Percentiles rank a stretch among this genome's conserved stretches.
Evolutionary conservation across 1,139 yeast genomes (phyloP).

Genomic region (Yamadazyma aaseri): DNA sequence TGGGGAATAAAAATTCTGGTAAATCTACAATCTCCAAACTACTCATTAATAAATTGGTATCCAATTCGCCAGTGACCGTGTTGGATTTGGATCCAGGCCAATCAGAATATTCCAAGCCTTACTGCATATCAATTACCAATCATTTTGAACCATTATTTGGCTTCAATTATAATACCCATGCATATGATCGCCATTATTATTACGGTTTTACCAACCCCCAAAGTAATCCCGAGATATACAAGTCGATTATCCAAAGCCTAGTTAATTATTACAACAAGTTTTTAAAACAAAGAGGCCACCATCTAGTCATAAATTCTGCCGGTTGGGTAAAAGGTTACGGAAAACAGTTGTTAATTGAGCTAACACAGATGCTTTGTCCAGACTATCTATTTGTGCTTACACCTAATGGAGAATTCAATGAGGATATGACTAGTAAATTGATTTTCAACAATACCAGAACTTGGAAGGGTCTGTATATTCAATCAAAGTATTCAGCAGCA

Average conservation of each 20-base stretch:
- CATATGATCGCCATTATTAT: constrained; percentile 38
- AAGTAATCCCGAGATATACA: constrained; percentile 61
- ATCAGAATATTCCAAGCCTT: constrained; percentile 75
- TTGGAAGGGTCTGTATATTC: constrained; percentile 30
- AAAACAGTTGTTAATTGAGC: constrained; percentile 53
- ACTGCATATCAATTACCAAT: constrained; percentile 53
- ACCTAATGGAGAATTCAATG: constrained; percentile 24
- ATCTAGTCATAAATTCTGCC: constrained; percentile 74
- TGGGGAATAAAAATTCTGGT: constrained; percentile 71
- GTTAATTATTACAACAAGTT: constrained; percentile 28
- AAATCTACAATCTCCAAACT: constrained; percentile 71
- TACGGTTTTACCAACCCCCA: constrained; percentile 77
- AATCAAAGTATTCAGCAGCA: constrained; percentile 44
- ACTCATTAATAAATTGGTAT: constrained; percentile 44
- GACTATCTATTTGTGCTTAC: constrained; percentile 47
- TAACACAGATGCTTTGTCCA: constrained; percentile 51
- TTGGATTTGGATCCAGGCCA: constrained; percentile 93
- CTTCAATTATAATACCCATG: constrained; percentile 13
- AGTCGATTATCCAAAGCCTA: constrained; percentile 44
- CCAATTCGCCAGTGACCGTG: constrained; percentile 33
- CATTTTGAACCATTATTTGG: constrained; percentile 28
- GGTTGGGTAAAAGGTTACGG: constrained; percentile 97
- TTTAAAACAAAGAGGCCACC: constrained; percentile 30
- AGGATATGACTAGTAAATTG: constrained; percentile 24
- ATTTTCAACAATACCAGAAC: constrained; percentile 18